phyloP scores from a whole-genome alignment of 2,329 filamentous ascomycete species.

The Beauveria pseudobassiana region DNA sequence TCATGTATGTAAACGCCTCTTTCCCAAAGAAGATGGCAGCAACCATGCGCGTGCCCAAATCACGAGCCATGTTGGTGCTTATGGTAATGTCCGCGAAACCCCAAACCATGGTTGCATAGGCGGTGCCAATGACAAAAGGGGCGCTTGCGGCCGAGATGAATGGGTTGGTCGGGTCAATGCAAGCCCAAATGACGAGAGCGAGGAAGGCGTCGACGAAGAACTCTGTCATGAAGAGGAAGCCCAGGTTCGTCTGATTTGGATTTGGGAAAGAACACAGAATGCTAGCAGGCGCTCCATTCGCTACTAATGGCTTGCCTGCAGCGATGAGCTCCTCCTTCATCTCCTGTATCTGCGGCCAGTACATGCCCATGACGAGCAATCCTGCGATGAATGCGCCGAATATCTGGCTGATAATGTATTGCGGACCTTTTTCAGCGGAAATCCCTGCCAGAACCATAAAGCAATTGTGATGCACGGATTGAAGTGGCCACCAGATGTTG shows the following conservation, averaged over 20 bases:
- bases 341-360: conserved; percentile 38
- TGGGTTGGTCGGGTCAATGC: conserved; percentile 50
- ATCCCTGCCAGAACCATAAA: conserved; percentile 46
- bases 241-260: conserved; percentile 41
- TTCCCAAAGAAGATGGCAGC: conserved; percentile 43
- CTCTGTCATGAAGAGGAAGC: conserved; percentile 50
- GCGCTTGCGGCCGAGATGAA: conserved; percentile 41
- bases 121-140: conserved; percentile 49
- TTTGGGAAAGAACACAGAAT: conserved; percentile 48
- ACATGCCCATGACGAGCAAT: conserved; percentile 47
- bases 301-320: conserved; percentile 24
- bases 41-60: conserved; percentile 51
- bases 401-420: conserved; percentile 50
- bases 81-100: conserved; percentile 49
- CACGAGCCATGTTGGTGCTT: conserved; percentile 49
- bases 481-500: conserved; percentile 48
- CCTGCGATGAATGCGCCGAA: conserved; percentile 49
- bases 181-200: conserved; percentile 49
- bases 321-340: conserved; percentile 28
- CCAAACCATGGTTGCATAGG: conserved; percentile 47
- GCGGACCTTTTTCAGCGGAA: conserved; percentile 49
- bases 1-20: conserved; percentile 20
- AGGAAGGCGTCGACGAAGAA: conserved; percentile 53
- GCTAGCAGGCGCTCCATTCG: conserved; percentile 41
- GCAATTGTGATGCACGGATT: conserved; percentile 43